These are phyloP conservation scores for Fraxinus anomala DNA, from an alignment of 257 asterid species.

Conservation along the genomic window DNA sequence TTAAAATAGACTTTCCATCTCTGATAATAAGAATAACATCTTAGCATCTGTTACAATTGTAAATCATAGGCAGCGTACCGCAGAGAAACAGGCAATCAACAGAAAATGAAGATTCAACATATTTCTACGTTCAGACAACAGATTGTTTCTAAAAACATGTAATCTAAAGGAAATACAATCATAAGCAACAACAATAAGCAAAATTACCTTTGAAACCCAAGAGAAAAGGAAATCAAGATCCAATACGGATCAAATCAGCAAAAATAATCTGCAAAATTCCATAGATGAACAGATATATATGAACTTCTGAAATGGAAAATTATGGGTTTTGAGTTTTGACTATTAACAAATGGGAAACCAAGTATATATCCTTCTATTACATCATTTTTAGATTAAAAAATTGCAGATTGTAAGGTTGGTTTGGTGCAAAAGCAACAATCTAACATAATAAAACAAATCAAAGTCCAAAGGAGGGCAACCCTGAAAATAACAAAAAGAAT, in stretches of 20 bases:
- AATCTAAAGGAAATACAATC: conserved; percentile 8
- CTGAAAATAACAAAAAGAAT: conserved; percentile 30
- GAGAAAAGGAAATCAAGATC: conserved; percentile 32
- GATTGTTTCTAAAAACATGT: background rate
- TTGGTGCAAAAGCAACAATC: conserved; percentile 50
- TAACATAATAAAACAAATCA: conserved; percentile 25
- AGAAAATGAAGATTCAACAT: background rate
- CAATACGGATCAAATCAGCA: conserved; percentile 39
- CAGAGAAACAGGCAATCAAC: no score
- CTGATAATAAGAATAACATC: background rate
- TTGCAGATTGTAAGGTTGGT: conserved; percentile 29
- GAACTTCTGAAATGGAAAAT: conserved; percentile 27
- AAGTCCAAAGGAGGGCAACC: conserved; percentile 31
- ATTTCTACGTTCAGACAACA: background rate
- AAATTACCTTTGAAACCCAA: conserved; percentile 36
- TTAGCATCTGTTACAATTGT: background rate
- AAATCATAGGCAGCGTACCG: no score
- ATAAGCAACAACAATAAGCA: conserved; percentile 12
- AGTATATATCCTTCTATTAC: conserved; percentile 27
- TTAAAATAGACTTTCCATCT: conserved; percentile 2
- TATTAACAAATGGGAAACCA: conserved; percentile 30
- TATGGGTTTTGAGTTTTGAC: conserved; percentile 44
- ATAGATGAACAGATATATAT: conserved; percentile 16
- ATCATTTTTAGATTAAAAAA: conserved; percentile 26
- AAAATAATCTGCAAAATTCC: conserved; percentile 30